Evolutionary conservation across 192 early-diverging fungal genomes (phyloP), one percentile per base, ranked within the genome.

Genomic region (Blastocladiella britannica): DNA sequence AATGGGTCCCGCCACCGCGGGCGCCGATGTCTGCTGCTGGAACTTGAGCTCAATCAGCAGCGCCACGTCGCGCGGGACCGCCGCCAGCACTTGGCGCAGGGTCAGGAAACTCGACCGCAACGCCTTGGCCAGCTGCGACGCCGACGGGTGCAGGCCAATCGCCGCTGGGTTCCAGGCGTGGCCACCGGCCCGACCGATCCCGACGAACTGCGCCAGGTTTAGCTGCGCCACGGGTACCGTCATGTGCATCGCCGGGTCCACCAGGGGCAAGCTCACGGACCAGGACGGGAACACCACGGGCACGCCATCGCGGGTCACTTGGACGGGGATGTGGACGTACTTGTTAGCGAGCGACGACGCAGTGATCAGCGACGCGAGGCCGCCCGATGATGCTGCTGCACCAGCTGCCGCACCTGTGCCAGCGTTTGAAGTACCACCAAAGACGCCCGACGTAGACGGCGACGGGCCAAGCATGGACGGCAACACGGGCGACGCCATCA

Each of bases 341-440:
- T 94, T 88, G 30, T 91, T 82, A 0, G 88, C 87, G n/a, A 98
- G 70, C 0, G 87, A 89, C 1, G 84, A 86, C 0, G 86, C 84
- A 7, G 87, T 89, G 54, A 91, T 82, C 23, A 88, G 82, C 1
- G 87, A 88, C 23, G 67, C 70, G 20, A 77, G 69, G 26, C 63
- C 58, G 23, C 66, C 60, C 5, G 43, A 57, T 12, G 55, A 29
- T 22, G 15, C 62, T 18, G 51, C 60, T 9, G 60, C 54, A 22
- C 26, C 62, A 1, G 30, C 25, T 31, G 54, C 27, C 9, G 64
- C 23, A 6, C 56, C 61, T 58, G 61, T 57, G 57, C 53, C n/a
- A 54, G 57, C 20, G 59, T 62, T 53, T 59, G 70, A 9, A n/a
- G 8, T n/a, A 29, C 43, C 8, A 47, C 43, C 43, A 47, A 47